phyloP scores from a whole-genome alignment of 257 asterid species.

The Coffea canephora region DNA sequence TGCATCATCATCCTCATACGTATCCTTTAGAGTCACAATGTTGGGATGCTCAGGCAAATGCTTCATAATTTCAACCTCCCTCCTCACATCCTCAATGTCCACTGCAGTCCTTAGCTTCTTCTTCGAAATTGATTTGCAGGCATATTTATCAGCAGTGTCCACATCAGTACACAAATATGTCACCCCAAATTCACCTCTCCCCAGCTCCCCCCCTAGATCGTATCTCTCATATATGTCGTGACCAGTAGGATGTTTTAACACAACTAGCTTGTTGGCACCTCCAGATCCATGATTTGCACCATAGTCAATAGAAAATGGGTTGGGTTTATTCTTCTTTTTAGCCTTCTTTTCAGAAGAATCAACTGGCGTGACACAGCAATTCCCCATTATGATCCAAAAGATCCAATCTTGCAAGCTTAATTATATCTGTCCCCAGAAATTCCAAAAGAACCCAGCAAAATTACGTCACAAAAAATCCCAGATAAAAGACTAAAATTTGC shows the following conservation, averaged over 20 bases:
- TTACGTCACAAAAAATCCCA: not conserved
- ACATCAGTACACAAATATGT: constrained; percentile 42
- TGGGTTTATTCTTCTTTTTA: constrained; percentile 43
- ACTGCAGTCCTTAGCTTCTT: constrained; percentile 48
- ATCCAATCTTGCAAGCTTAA: constrained; percentile 22
- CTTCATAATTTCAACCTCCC: constrained; percentile 54
- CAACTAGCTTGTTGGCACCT: constrained; percentile 39
- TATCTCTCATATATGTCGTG: constrained; percentile 34
- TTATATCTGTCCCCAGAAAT: constrained; percentile 19
- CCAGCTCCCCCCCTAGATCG: constrained; percentile 46
- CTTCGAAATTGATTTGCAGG: constrained; percentile 51
- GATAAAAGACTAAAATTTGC: not conserved
- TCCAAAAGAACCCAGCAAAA: not conserved
- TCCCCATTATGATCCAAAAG: constrained; percentile 42
- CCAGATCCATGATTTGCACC: constrained; percentile 41
- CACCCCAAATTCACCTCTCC: constrained; percentile 51
- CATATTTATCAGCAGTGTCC: constrained; percentile 39
- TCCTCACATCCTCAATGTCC: constrained; percentile 50
- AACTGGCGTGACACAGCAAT: constrained; percentile 55
- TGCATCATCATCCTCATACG: constrained; percentile 48
- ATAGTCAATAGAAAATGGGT: constrained; percentile 51
- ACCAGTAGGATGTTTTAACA: constrained; percentile 56
- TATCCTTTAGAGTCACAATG: constrained; percentile 41
- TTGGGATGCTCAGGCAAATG: constrained; percentile 44
- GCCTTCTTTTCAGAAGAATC: constrained; percentile 31